Evolutionary conservation across 2,329 filamentous ascomycete genomes (phyloP), one percentile per base, ranked within the genome.

Genomic region (Teratosphaeria zuluensis): DNA sequence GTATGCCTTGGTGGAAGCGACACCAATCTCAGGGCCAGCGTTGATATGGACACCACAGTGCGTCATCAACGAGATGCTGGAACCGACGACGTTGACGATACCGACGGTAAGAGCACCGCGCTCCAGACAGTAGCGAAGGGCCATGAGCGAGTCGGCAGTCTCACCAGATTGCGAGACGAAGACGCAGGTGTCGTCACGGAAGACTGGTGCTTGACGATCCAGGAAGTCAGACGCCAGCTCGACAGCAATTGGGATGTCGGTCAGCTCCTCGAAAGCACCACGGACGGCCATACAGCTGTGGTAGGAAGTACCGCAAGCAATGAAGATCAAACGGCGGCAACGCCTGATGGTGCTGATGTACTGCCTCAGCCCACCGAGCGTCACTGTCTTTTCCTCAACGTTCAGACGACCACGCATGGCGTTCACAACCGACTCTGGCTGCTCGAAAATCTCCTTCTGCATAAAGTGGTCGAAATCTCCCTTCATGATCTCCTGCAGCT

Each of bases 401-500:
- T 99, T 94, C 69, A 99, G 81, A 79, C 94, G 94, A 78, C 94
- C 94, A 85, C 94, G 90, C 94, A 99, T 99, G 66, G 94, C 96
- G 84, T 99, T 99, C 80, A 99, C 87, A 62, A 99, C 90, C 14
- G 94, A 99, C 79, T 99, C 94, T 72, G 94, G 94, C 81, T 99
- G 94, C 83, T 99, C 94, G 76, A 99, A 99, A 72, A 99, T 99
- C 77, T 99, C 94, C 85, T 99, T 99, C 77, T 99, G 94, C 94
- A 99, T 99, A 83, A 96, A 99, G 81, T 99, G 94, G 76, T 99
- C 94, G 78, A 97, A 99, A 75, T 94, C 95, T 77, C 94, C 94
- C 87, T 99, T 99, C 94, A 99, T 99, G 78, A 99, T 99, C 81
- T 99, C 92, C 81, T 99, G 94, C 65, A 99, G 87, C 82, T 99